Evolutionary conservation across 2,329 filamentous ascomycete genomes (phyloP), one percentile per base, ranked within the genome.

Genomic region (Chaetomium strumarium): DNA sequence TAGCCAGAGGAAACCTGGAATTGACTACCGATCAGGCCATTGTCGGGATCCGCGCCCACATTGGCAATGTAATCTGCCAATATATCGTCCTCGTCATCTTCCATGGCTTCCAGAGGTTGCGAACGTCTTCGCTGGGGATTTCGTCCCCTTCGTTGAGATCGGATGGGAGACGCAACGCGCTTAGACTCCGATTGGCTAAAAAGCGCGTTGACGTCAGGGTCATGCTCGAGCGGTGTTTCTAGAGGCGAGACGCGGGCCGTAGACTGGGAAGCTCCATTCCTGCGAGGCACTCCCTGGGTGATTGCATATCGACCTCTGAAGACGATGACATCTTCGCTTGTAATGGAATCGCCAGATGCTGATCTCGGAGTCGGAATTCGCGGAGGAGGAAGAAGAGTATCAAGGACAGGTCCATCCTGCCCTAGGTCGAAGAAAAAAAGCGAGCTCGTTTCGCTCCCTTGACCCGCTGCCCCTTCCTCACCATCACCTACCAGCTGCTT

Each of bases 21-120:
- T 3, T 57, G 54, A 33, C 41, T 36, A 10, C 49, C 49, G 14
- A 58, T 40, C 2, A 61, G 55, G 12, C 65, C 62, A 5, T 63
- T 57, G 10, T 64, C 44, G 3, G 71, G 72, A 44, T 75, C 74
- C 1, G 74, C 74, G 16, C 68, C 69, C 62, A 88, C 75, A 56
- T 90, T 88, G 40, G 79, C 76, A 62, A 89, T 84, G 60, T 90
- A 90, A 62, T 91, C 87, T 1, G 80, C 78, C 60, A 84, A 69
- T 39, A 83, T 72, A 1, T 75, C 78, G 37, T 83, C 79, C 14
- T 84, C 67, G 12, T 61, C 60, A 48, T 57, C 55, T 19, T 56
- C 30, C 13, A 14, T 38, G 43, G 37, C 31, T 40, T 47, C 30
- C 30, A 16, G 31, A 33, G 31, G 24, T 29, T 20, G 36, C 19